Base-by-base conservation (phyloP, 768 basidiomycete genomes). In the Suillus cothurnatus region DNA sequence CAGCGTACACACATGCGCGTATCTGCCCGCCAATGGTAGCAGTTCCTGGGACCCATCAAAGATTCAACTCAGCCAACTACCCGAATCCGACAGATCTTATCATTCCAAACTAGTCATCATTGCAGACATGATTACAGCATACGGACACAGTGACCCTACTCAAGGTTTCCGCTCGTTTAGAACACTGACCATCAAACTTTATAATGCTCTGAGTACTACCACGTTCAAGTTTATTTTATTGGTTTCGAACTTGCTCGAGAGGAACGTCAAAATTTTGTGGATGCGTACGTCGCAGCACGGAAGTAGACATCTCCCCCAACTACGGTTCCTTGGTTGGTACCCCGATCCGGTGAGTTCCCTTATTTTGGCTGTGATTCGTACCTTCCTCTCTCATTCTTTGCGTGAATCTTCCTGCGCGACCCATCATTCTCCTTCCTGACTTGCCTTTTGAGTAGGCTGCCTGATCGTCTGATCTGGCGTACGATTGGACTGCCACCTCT, bases 61-160 rank as follows among this genome's bases (percentile, higher is more conserved):
- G n/a, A 64, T 63, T 63, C 64, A 64, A 64, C 66, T 66, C 66
- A 66, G 63, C 64, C 43, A 32, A 23, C 56, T 56, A 64, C 55
- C 49, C 62, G 61, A 50, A 32, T 26, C 65, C 65, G 65, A 64
- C 63, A 64, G 41, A 66, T 66, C 64, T 63, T 66, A 66, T 66
- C 66, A 39, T 57, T 56, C 50, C 61, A 36, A 32, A 52, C 65
- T 59, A 64, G 63, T 60, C 43, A 45, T 36, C 53, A 56, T 43
- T 36, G 23, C 41, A n/a, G 4, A 32, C 61, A 21, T n/a, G 19
- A 49, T 66, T 66, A 66, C 65, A 66, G 65, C 64, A 65, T 65
- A 52, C 53, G 8, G 39, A 55, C 12, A 39, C n/a, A n/a, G n/a
- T 52, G 43, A 57, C 62, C 43, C 32, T 34, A 55, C 50, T 62